Conservation (phyloP, 345 rosid genomes). For the Toxicodendron radicans region DNA sequence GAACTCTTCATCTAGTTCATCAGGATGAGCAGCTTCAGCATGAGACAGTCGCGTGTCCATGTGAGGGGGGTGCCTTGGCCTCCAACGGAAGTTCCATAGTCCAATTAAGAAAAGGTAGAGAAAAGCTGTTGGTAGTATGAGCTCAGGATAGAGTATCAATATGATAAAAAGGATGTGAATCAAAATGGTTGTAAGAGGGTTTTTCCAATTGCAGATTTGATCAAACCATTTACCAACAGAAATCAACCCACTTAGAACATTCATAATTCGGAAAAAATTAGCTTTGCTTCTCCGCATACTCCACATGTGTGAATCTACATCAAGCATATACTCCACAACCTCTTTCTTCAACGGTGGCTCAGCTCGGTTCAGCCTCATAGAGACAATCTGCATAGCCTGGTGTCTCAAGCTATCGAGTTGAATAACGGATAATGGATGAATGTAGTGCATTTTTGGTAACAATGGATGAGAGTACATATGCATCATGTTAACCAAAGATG, state of each 20-base stretch:
- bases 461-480: constrained; percentile 85
- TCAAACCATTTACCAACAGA: constrained; percentile 90
- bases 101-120: constrained; percentile 91
- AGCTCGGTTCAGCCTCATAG: constrained; percentile 78
- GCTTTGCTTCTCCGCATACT: constrained; percentile 99
- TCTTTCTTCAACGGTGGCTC: constrained; percentile 96
- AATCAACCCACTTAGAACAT: constrained; percentile 68
- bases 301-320: constrained; percentile 99
- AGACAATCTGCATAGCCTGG: constrained; percentile 92
- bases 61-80: constrained; percentile 95
- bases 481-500: constrained; percentile 77
- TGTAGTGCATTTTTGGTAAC: constrained; percentile 92
- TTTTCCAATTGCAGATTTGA: constrained; percentile 92
- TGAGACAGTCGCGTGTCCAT: constrained; percentile 93
- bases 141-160: constrained; percentile 82
- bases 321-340: constrained; percentile 96
- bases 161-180: constrained; percentile 83
- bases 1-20: constrained; percentile 93
- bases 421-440: constrained; percentile 86
- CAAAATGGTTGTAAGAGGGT: constrained; percentile 81
- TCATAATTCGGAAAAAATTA: constrained; percentile 75
- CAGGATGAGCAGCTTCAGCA: constrained; percentile 85
- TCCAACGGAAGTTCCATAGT: constrained; percentile 86
- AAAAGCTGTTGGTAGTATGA: constrained; percentile 83
- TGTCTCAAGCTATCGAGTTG: constrained; percentile 89